A percentile compares a stretch with the other conserved stretches of the same genome.
Evolutionary conservation across 2,329 filamentous ascomycete species (phyloP).

Genomic region (Hypoxylon sp.): DNA sequence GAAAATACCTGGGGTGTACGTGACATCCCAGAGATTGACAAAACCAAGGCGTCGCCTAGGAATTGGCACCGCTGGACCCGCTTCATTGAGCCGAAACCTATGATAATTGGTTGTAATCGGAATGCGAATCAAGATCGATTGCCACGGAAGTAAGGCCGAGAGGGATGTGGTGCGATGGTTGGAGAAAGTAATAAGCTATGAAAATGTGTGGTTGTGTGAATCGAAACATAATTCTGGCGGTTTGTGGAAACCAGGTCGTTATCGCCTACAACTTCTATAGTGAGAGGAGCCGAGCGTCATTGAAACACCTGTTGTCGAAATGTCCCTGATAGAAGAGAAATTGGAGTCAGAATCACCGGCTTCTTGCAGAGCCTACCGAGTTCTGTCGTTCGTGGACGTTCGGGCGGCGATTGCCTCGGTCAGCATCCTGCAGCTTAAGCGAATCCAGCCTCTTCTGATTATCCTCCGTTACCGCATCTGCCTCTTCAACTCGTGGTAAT

Average conservation of each 20-base stretch:
- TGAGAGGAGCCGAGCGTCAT: conserved; percentile 41
- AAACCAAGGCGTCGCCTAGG: conserved; percentile 17
- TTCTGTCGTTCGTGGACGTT: conserved; percentile 70
- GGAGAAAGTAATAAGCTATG: conserved; percentile 26
- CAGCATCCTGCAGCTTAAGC: conserved; percentile 87
- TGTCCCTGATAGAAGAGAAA: conserved; percentile 26
- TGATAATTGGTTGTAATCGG: conserved; percentile 19
- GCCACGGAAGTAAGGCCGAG: conserved; percentile 11
- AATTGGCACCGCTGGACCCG: conserved; percentile 5
- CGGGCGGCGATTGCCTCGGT: conserved; percentile 66
- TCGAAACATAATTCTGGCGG: conserved; percentile 47
- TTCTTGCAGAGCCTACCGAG: conserved; percentile 67
- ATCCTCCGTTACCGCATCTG: conserved; percentile 83
- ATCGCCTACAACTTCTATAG: conserved; percentile 49
- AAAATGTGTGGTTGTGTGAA: conserved; percentile 39
- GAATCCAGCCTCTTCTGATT: conserved; percentile 90
- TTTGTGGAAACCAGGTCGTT: conserved; percentile 47
- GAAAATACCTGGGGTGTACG: conserved; percentile 31
- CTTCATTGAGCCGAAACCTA: conserved; percentile 19
- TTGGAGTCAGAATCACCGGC: conserved; percentile 56
- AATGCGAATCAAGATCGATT: conserved; percentile 22
- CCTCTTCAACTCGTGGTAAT: conserved; percentile 74
- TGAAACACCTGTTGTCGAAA: conserved; percentile 35
- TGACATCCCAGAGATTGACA: conserved; percentile 22
- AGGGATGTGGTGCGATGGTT: conserved; percentile 7